Conservation (phyloP, 1,139 yeast genomes). For the Kurtzmaniella quercitrusa region DNA sequence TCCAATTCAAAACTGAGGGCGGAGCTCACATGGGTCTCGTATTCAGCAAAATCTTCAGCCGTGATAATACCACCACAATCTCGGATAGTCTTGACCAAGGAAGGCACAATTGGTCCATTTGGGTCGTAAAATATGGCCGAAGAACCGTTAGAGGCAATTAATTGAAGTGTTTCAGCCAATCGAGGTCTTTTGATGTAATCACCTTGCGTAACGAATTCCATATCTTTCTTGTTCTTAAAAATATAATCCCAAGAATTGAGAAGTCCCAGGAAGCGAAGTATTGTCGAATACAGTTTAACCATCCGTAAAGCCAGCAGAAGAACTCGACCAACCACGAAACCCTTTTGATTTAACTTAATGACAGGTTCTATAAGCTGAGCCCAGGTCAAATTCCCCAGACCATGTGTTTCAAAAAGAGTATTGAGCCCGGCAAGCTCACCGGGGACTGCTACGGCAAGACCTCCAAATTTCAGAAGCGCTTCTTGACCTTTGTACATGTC, state of each 20-base stretch:
- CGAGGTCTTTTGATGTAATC: conserved; percentile 57
- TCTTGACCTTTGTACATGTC: conserved; percentile 58
- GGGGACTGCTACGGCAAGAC: conserved; percentile 80
- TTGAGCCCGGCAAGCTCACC: conserved; percentile 86
- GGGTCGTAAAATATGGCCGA: conserved; percentile 81
- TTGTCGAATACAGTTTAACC: conserved; percentile 22
- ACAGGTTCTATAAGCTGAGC: conserved; percentile 72
- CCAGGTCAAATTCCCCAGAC: conserved; percentile 75
- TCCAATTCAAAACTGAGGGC: conserved; percentile 45
- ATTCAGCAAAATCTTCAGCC: conserved; percentile 59
- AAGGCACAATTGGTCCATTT: conserved; percentile 62
- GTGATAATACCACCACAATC: conserved; percentile 60
- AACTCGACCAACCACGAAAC: conserved; percentile 57
- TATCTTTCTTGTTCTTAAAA: conserved; percentile 25
- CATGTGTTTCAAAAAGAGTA: conserved; percentile 53
- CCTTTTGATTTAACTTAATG: conserved; percentile 58
- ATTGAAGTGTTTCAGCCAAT: conserved; percentile 62
- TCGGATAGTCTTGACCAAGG: conserved; percentile 44
- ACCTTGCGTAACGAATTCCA: conserved; percentile 43
- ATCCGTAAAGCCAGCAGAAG: conserved; percentile 31
- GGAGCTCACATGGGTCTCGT: conserved; percentile 49
- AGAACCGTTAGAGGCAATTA: conserved; percentile 72
- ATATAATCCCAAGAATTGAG: conserved; percentile 55
- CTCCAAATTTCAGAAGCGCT: conserved; percentile 63
- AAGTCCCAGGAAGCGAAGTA: conserved; percentile 21